phyloP scores from a whole-genome alignment of 768 basidiomycete genomes.

The Suillus cothurnatus region DNA sequence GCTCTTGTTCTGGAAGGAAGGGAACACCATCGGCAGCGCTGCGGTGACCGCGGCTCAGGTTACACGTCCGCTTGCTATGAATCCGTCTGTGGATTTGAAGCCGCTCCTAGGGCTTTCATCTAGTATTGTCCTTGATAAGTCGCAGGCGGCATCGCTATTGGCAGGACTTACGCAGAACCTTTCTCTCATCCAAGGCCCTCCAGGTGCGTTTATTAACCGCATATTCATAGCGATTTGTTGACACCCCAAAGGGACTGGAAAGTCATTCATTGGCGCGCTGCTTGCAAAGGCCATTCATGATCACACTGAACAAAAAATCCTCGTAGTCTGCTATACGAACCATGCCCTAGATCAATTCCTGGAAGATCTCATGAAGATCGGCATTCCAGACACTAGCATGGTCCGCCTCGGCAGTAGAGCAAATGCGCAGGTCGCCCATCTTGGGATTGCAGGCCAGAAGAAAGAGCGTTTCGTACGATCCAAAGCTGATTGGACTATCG shows the following conservation, averaged over 20 bases:
- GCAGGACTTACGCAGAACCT: constrained; percentile 57
- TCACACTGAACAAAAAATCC: constrained; percentile 48
- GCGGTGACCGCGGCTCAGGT: constrained; percentile 15
- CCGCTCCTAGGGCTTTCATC: constrained; percentile 38
- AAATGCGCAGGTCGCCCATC: constrained; percentile 44
- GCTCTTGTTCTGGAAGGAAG: constrained; percentile 54
- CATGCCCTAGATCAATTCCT: constrained; percentile 76
- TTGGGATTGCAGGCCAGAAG: constrained; percentile 41
- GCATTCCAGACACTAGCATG: constrained; percentile 50
- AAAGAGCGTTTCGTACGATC: constrained; percentile 23
- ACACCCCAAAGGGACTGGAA: constrained; percentile 59
- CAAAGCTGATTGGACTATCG: constrained; percentile 40
- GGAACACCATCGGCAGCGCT: constrained; percentile 17
- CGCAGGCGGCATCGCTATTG: constrained; percentile 49
- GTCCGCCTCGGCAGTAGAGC: constrained; percentile 64
- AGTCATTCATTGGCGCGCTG: constrained; percentile 72
- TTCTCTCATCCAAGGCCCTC: constrained; percentile 71
- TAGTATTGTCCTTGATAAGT: constrained; percentile 50
- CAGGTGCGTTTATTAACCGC: constrained; percentile 46
- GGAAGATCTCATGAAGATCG: constrained; percentile 60
- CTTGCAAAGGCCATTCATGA: constrained; percentile 62
- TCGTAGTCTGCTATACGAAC: constrained; percentile 76
- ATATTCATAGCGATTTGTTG: neutral
- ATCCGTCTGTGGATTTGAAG: constrained; percentile 45
- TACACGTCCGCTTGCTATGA: constrained; percentile 28